Percentiles rank a stretch among this genome's conserved stretches.
These are phyloP conservation scores for Begonia peltatifolia DNA, from an alignment of 306 rosid genomes.

Conservation along the genomic window DNA sequence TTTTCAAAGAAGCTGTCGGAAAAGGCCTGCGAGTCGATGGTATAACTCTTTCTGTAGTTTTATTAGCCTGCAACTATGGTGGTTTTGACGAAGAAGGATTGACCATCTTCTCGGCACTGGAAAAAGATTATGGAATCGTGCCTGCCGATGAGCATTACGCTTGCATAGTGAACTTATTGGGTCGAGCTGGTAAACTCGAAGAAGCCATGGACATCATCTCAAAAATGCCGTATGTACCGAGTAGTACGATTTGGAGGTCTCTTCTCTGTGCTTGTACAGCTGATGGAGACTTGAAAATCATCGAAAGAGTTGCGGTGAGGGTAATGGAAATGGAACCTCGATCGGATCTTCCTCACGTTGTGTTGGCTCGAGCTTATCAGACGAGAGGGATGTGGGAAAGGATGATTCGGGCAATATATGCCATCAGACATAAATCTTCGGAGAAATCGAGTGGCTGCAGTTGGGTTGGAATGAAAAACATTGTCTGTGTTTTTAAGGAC, in stretches of 20 bases:
- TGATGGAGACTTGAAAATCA: slow-evolving; percentile 34
- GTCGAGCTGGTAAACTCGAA: slow-evolving; percentile 50
- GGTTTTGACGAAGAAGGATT: slow-evolving; percentile 49
- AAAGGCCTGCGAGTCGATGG: slow-evolving; percentile 37
- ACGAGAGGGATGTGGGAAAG: slow-evolving; percentile 72
- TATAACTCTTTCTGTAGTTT: slow-evolving; percentile 50
- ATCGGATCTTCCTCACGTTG: slow-evolving; percentile 41
- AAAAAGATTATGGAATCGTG: slow-evolving; percentile 39
- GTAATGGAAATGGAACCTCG: slow-evolving; percentile 44
- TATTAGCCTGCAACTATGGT: slow-evolving; percentile 61
- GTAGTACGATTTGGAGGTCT: slow-evolving; percentile 34
- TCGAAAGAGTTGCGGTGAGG: slow-evolving; percentile 47
- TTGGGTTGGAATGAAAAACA: slow-evolving; percentile 45
- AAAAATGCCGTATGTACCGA: slow-evolving; percentile 31
- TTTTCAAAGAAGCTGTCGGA: slow-evolving; percentile 24
- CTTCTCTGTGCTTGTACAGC: slow-evolving; percentile 32
- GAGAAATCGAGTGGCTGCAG: slow-evolving; percentile 39
- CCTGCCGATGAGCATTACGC: slow-evolving; percentile 45
- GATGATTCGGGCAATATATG: slow-evolving; percentile 40
- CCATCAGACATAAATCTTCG: slow-evolving; percentile 20
- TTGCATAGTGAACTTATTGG: slow-evolving; percentile 42
- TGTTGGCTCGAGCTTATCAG: slow-evolving; percentile 42
- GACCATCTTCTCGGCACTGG: slow-evolving; percentile 40
- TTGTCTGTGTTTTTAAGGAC: slow-evolving; percentile 35
- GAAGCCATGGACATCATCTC: slow-evolving; percentile 41